Evolutionary conservation across 2,329 filamentous ascomycete genomes (phyloP), one percentile per base, ranked within the genome.

Genomic region (Zasmidium citrigriseum): DNA sequence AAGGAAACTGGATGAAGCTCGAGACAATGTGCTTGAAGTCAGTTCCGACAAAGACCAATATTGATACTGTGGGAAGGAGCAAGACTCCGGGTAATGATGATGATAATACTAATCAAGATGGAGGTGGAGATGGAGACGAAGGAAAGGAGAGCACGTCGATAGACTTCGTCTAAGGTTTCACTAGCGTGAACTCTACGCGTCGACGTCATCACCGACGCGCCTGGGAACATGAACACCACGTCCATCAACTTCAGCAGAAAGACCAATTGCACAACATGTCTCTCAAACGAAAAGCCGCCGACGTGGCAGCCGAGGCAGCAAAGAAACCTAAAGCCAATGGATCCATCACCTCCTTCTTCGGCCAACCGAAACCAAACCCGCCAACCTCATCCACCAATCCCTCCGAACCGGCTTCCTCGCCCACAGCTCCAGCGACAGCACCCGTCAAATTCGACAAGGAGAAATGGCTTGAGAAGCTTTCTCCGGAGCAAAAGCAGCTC

Each of bases 311-410:
- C 16, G 75, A 77, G 12, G 76, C 78, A 18, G 75, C 76, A 52
- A 82, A 82, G 67, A 82, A 82, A 67, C 71, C 79, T 38, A 82
- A 82, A 64, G 68, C 83, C 54, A 89, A 95, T 70, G 86, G 82
- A 62, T 92, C 82, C 77, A 96, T 99, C 71, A 93, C 88, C 24
- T 90, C 91, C 16, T 98, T 98, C 82, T 98, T 99, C 70, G 84
- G 86, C 14, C 80, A 84, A 18, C 87, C 91, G 4, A 90, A 89
- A 72, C 67, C 72, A 11, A 70, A 64, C 46, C 60, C 69, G 4
- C 50, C 65, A 7, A 61, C 71, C 49, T 65, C 66, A 23, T 75
- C 66, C 18, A 69, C 67, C 27, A 68, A 70, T 41, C 60, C 71
- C 14, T 60, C 67, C 11, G 55, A 66, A 4, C 61, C 65, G 18